These are phyloP conservation scores for Geotrichum klebahnii DNA, from an alignment of 1,139 yeast species.

Conservation along the genomic window DNA sequence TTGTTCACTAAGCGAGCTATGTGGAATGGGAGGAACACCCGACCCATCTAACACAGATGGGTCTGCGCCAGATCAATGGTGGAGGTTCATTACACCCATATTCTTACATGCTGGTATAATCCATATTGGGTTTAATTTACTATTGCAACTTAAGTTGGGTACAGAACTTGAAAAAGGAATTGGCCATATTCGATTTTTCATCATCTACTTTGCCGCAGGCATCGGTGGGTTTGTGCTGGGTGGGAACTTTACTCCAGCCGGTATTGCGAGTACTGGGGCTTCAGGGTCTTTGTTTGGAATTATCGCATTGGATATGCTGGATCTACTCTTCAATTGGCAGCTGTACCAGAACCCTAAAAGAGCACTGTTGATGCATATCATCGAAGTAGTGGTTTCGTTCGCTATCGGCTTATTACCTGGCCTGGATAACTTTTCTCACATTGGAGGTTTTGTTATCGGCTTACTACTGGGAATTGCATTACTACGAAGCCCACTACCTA, in stretches of 20 bases:
- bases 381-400: slow-evolving; percentile 57
- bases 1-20: slow-evolving; percentile 55
- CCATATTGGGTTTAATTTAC: slow-evolving; percentile 62
- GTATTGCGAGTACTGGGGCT: slow-evolving; percentile 69
- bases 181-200: slow-evolving; percentile 53
- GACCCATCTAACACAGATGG: slow-evolving; percentile 18
- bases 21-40: slow-evolving; percentile 52
- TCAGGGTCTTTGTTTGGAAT: slow-evolving; percentile 70
- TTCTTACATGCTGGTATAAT: slow-evolving; percentile 72
- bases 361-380: slow-evolving; percentile 48
- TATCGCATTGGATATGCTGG: slow-evolving; percentile 59
- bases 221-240: slow-evolving; percentile 67
- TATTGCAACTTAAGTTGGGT: slow-evolving; percentile 61
- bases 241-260: slow-evolving; percentile 66
- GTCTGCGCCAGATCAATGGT: slow-evolving; percentile 60
- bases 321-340: slow-evolving; percentile 55
- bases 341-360: slow-evolving; percentile 42
- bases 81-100: slow-evolving; percentile 65
- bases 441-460: slow-evolving; percentile 73
- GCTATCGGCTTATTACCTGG: slow-evolving; percentile 71
- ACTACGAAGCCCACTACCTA: slow-evolving; percentile 52
- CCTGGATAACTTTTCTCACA: slow-evolving; percentile 69
- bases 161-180: slow-evolving; percentile 56
- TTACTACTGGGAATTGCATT: slow-evolving; percentile 49
- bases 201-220: slow-evolving; percentile 61